phyloP scores from a whole-genome alignment of 2,329 filamentous ascomycete genomes.

The Xylariaceae sp. region DNA sequence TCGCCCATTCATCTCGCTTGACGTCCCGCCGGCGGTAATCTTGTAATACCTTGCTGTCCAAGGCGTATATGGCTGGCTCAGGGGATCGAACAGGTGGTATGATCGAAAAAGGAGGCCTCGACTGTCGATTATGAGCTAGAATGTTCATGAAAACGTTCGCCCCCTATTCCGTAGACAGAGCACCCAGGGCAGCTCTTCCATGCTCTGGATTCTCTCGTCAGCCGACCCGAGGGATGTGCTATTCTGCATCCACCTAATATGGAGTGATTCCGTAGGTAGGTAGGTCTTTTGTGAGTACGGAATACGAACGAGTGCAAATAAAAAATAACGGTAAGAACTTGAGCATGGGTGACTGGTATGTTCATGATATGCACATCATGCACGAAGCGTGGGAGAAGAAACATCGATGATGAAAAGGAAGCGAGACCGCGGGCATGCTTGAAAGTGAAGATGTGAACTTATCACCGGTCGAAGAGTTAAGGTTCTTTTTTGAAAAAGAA shows the following conservation, averaged over 20 bases:
- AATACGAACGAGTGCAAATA: too few relatives aligned
- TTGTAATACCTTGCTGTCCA: neutral
- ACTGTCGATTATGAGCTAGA: conserved; percentile 6
- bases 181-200: conserved; percentile 5
- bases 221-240: conserved; percentile 12
- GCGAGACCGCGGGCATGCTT: too few relatives aligned
- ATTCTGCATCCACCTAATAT: conserved; percentile 7
- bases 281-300: too few relatives aligned
- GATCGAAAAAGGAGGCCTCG: conserved; percentile 20
- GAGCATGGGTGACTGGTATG: too few relatives aligned
- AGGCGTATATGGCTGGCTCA: neutral
- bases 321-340: too few relatives aligned
- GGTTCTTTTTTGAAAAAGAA: too few relatives aligned
- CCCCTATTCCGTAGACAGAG: neutral
- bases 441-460: too few relatives aligned
- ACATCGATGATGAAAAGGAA: too few relatives aligned
- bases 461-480: too few relatives aligned
- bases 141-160: conserved; percentile 5
- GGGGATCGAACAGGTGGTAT: conserved; percentile 5
- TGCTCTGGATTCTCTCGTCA: conserved; percentile 10
- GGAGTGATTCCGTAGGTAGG: too few relatives aligned
- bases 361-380: too few relatives aligned
- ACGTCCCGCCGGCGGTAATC: neutral
- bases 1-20: conserved; percentile 3
- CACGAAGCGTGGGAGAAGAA: too few relatives aligned